Evolutionary conservation across 805 yeast species (phyloP), one percentile per base, ranked within the genome.

Genomic region (Tanozyma kutaoensis): DNA sequence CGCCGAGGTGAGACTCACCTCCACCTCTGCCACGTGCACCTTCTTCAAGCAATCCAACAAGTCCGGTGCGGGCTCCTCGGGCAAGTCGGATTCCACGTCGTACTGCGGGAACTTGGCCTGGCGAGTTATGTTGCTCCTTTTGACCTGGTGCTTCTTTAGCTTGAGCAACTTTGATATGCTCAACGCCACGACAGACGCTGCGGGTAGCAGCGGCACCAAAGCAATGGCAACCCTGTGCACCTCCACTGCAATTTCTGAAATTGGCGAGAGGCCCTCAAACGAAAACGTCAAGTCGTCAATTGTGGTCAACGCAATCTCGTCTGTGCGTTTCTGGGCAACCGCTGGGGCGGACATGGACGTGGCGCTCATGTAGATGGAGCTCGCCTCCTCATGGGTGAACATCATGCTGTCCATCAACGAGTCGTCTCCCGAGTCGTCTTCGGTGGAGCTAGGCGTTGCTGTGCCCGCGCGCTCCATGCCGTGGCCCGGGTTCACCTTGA

Each of bases 301-400:
- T 32, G 45, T 41, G 7, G 46, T 35, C 5, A 61, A 24, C 7
- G 42, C 29, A 2, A 10, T 10, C 10, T 17, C 20, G 20, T 17
- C n/a, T n/a, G n/a, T n/a, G n/a, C n/a, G n/a, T n/a, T n/a, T n/a
- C n/a, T n/a, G n/a, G 11, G 16, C 15, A 36, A 31, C 26, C 33
- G 31, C 11, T 38, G 34, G 22, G 26, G 62, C 52, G 2, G 70
- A 43, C 26, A 66, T 62, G 0, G 81, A 72, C 8, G 76, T 58
- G 2, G 94, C 93, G 48, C 93, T 80, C 86, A 80, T 72, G 43
- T 79, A 82, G 12, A 81, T 63, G 3, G 85, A 73, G 25, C 72
- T 63, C 1, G 81, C 77, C 30, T 76, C 78, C 27, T 68, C 72
- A 28, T 70, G 76, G 2, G 88, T 72, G 42, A 74, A 76, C 20